Percentiles rank a stretch among this genome's conserved stretches.
Conservation (phyloP, 176 grass and related monocot species). For the Puya raimondii region DNA sequence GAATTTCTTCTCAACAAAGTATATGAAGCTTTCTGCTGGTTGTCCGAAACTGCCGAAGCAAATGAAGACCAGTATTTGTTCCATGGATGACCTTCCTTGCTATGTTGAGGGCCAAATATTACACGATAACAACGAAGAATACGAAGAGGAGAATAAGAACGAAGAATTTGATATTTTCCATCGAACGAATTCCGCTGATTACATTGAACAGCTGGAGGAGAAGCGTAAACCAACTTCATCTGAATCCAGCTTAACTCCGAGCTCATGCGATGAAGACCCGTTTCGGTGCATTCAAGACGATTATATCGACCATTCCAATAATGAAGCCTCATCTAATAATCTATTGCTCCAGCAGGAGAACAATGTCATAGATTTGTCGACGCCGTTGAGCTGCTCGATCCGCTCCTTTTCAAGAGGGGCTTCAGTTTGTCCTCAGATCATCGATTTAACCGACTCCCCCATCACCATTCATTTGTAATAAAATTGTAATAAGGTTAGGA, state of each 20-base stretch:
- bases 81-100: constrained; percentile 70
- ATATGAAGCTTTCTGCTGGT: constrained; percentile 49
- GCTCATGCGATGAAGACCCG: neutral
- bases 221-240: neutral
- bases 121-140: constrained; percentile 16
- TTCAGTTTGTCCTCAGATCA: constrained; percentile 23
- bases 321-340: constrained; percentile 19
- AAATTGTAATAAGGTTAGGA: neutral
- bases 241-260: neutral
- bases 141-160: neutral
- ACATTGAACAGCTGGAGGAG: constrained; percentile 4
- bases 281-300: neutral
- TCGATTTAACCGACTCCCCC: constrained; percentile 76
- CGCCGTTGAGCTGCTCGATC: constrained; percentile 22
- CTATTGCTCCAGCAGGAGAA: constrained; percentile 5
- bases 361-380: constrained; percentile 53
- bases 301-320: constrained; percentile 6
- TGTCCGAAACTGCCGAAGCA: constrained; percentile 50
- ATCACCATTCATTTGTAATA: constrained; percentile 48
- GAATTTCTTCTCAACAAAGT: constrained; percentile 91
- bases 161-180: neutral
- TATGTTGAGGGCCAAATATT: constrained; percentile 13
- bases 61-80: constrained; percentile 49
- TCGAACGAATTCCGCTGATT: neutral
- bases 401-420: constrained; percentile 8